Conservation (phyloP, 129 eudicot genomes). For the Pseudognaphalium luteoalbum region DNA sequence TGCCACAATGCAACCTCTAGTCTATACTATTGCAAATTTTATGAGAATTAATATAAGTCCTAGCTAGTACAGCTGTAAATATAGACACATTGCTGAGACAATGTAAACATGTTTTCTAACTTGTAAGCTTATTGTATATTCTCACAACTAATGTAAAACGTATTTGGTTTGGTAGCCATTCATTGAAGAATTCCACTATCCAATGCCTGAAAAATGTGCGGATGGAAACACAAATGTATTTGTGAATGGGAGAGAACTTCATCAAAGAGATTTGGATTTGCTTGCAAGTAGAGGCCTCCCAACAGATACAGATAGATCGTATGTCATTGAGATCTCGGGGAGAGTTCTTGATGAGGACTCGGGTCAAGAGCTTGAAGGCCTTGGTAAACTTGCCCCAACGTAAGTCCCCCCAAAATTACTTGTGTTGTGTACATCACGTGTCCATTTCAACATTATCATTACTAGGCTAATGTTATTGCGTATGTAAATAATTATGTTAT, state of each 20-base stretch:
- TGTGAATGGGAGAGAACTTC: conserved; percentile 97
- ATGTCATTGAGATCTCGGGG: conserved; percentile 86
- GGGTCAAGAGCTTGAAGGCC: conserved; percentile 85
- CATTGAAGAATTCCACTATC: conserved; percentile 84
- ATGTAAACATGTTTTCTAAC: neutral
- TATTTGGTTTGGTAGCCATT: conserved; percentile 56
- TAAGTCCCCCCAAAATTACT: conserved; percentile 38
- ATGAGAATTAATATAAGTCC: neutral
- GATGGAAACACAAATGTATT: conserved; percentile 82
- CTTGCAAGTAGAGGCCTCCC: conserved; percentile 86
- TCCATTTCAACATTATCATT: neutral
- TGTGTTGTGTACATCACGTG: neutral
- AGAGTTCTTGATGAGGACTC: conserved; percentile 85
- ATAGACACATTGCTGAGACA: neutral
- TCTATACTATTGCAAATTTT: neutral
- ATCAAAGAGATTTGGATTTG: conserved; percentile 73
- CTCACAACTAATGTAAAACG: neutral
- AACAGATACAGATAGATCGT: conserved; percentile 61
- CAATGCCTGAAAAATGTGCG: conserved; percentile 77
- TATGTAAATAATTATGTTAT: neutral
- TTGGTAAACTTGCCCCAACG: conserved; percentile 99
- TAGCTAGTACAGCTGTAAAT: neutral
- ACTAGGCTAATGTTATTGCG: neutral
- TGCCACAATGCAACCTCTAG: neutral
- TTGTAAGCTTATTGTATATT: neutral